Conservation (phyloP, 1,284 basidiomycete genomes). For the Tilletia setariae region DNA sequence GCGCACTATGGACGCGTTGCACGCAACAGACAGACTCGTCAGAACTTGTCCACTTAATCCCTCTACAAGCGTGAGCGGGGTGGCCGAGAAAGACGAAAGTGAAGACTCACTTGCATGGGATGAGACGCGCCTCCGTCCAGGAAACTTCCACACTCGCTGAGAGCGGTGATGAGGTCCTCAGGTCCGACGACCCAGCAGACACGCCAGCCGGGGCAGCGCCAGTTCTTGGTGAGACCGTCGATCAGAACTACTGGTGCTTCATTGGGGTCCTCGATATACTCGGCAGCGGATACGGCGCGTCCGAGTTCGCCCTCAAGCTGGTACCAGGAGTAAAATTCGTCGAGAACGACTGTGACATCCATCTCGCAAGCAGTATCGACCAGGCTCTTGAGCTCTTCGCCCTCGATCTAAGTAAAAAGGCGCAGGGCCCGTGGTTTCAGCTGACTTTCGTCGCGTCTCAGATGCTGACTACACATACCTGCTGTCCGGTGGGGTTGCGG, state of each 20-base stretch:
- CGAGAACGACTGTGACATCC: slow-evolving; percentile 64
- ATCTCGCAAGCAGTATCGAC: slow-evolving; percentile 68
- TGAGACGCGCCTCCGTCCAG: slow-evolving; percentile 27
- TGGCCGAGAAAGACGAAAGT: neutral
- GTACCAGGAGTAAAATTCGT: slow-evolving; percentile 82
- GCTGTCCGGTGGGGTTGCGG: slow-evolving; percentile 84
- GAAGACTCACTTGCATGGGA: slow-evolving; percentile 13
- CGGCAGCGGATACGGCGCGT: slow-evolving; percentile 74
- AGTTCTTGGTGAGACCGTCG: slow-evolving; percentile 86
- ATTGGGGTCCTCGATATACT: slow-evolving; percentile 79
- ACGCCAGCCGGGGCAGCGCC: slow-evolving; percentile 57
- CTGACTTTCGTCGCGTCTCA: neutral
- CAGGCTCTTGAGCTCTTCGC: slow-evolving; percentile 74
- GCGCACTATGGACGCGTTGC: slow-evolving; percentile 27
- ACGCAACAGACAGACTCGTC: neutral
- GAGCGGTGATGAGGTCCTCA: slow-evolving; percentile 39
- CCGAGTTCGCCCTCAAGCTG: slow-evolving; percentile 74
- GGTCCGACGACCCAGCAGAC: slow-evolving; percentile 85
- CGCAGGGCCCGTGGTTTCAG: neutral
- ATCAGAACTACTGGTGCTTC: slow-evolving; percentile 77
- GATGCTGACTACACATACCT: neutral
- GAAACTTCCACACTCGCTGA: slow-evolving; percentile 39
- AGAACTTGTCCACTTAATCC: neutral
- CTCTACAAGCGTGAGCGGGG: neutral
- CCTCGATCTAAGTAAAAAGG: slow-evolving; percentile 51